Conservation (phyloP, 192 early-diverging fungal species). For the Umbelopsis ramanniana region DNA sequence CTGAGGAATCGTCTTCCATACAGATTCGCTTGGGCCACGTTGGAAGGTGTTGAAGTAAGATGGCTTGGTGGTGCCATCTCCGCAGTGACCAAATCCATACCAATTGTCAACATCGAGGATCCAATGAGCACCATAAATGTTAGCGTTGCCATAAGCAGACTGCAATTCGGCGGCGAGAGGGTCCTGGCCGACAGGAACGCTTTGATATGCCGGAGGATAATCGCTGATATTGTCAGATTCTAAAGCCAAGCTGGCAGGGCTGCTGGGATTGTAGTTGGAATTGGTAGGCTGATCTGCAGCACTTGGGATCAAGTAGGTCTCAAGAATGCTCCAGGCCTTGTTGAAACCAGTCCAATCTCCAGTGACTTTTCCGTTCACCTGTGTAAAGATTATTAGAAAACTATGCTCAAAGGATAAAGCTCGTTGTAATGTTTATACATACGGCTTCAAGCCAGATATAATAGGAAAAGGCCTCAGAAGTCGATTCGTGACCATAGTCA, state of each 20-base stretch:
- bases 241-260: neutral
- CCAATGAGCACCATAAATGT: neutral
- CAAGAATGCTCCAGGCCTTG: neutral
- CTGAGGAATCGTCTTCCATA: neutral
- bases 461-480: neutral
- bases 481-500: neutral
- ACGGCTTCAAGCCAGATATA: slow-evolving; percentile 5
- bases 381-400: no score
- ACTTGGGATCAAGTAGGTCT: neutral
- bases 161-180: neutral
- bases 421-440: neutral
- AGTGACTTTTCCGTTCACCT: neutral
- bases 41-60: neutral
- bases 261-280: neutral
- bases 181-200: neutral
- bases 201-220: neutral
- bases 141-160: neutral
- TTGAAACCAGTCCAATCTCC: slow-evolving; percentile 5
- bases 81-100: neutral
- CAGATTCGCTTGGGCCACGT: neutral
- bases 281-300: neutral
- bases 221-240: slow-evolving; percentile 7
- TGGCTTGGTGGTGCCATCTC: neutral
- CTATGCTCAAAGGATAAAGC: neutral
- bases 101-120: neutral